Evolutionary conservation across 352 stramenopile genomes (phyloP).

Genomic region (Phytopythium mirpurense): DNA sequence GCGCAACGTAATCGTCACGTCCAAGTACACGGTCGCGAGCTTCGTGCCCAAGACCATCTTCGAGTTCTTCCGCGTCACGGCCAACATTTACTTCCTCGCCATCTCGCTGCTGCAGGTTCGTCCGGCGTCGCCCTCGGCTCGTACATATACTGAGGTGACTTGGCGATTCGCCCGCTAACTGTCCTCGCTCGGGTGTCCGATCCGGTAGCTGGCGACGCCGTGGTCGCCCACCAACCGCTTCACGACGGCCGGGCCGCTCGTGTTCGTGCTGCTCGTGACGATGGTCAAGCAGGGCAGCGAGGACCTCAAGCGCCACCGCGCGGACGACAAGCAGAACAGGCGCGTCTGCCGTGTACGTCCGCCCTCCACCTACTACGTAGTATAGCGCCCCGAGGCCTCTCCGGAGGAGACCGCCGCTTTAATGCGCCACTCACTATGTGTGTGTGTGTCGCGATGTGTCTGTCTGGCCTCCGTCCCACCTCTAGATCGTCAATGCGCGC

Average conservation of each 20-base stretch:
- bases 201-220: conserved; percentile 38
- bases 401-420: too few relatives aligned
- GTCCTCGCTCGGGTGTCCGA: background rate
- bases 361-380: too few relatives aligned
- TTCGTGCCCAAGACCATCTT: conserved; percentile 93
- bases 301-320: conserved; percentile 62
- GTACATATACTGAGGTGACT: too few relatives aligned
- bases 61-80: conserved; percentile 92
- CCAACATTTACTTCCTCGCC: conserved; percentile 95
- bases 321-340: conserved; percentile 61
- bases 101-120: conserved; percentile 86
- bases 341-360: conserved; percentile 36
- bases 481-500: conserved; percentile 43
- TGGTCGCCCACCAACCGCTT: conserved; percentile 70
- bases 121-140: background rate
- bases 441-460: too few relatives aligned
- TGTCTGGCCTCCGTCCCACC: too few relatives aligned
- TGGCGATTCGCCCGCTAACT: background rate
- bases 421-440: too few relatives aligned
- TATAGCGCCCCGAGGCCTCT: too few relatives aligned
- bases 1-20: conserved; percentile 82
- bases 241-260: conserved; percentile 60
- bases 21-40: conserved; percentile 88
- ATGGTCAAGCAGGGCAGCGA: conserved; percentile 74
- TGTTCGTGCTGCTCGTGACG: conserved; percentile 71